A percentile compares a stretch with the other conserved stretches of the same genome.
phyloP scores from a whole-genome alignment of 2,329 filamentous ascomycete genomes.

The Scedosporium boydii region DNA sequence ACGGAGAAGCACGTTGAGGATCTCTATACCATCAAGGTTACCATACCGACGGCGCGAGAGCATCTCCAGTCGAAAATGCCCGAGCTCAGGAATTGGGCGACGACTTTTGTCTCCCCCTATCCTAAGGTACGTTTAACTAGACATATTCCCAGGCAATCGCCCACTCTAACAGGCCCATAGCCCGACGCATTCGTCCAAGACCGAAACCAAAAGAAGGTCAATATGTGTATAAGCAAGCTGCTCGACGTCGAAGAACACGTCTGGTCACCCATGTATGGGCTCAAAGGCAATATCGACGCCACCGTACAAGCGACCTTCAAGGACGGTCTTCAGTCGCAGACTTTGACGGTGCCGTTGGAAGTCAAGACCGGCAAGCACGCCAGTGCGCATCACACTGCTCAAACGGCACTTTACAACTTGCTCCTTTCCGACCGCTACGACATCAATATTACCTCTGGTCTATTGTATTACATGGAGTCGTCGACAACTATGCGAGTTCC shows the following conservation, averaged over 20 bases:
- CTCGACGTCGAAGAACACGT: slow-evolving; percentile 96
- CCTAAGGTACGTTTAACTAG: slow-evolving; percentile 48
- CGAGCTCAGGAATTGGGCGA: slow-evolving; percentile 75
- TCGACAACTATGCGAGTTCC: slow-evolving; percentile 80
- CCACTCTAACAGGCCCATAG: slow-evolving; percentile 31
- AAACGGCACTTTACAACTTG: slow-evolving; percentile 90
- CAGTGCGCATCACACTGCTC: slow-evolving; percentile 76
- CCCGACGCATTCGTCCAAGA: slow-evolving; percentile 67
- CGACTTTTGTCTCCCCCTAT: slow-evolving; percentile 62
- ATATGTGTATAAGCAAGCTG: slow-evolving; percentile 83
- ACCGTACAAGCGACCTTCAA: slow-evolving; percentile 82
- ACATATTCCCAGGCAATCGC: slow-evolving; percentile 4
- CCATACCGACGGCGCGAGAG: slow-evolving; percentile 61
- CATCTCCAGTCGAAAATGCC: slow-evolving; percentile 77
- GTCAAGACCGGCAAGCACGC: slow-evolving; percentile 87
- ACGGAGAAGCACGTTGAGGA: slow-evolving; percentile 78
- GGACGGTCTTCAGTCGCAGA: slow-evolving; percentile 56
- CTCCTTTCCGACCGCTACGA: slow-evolving; percentile 92
- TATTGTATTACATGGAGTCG: slow-evolving; percentile 91
- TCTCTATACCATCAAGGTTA: slow-evolving; percentile 77
- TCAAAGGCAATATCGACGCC: slow-evolving; percentile 97
- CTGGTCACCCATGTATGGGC: slow-evolving; percentile 94
- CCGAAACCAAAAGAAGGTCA: slow-evolving; percentile 64
- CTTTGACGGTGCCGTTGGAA: slow-evolving; percentile 83
- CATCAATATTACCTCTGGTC: slow-evolving; percentile 78